Percentiles rank a stretch among this genome's conserved stretches.
Conservation (phyloP, 2,329 filamentous ascomycete genomes). For the Aspergillus neotritici region DNA sequence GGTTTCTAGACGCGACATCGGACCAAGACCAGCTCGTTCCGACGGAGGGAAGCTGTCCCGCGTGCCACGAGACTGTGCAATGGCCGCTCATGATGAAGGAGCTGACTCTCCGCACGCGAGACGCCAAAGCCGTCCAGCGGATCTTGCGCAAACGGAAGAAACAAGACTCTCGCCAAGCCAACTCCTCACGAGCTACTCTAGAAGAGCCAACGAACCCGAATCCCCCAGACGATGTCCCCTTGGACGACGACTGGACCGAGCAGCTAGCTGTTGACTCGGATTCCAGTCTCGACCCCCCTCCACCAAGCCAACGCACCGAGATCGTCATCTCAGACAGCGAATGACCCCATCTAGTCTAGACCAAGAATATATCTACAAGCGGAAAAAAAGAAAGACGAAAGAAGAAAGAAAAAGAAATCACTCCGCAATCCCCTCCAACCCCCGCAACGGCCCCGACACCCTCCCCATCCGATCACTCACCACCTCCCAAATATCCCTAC, state of each 20-base stretch:
- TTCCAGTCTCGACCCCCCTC: conserved; percentile 14
- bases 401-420: background rate
- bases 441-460: conserved; percentile 33
- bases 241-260: conserved; percentile 33
- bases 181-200: background rate
- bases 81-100: conserved; percentile 83
- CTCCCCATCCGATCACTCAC: conserved; percentile 27
- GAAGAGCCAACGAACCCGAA: conserved; percentile 6
- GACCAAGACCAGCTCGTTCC: conserved; percentile 54
- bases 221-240: conserved; percentile 18
- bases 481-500: conserved; percentile 32
- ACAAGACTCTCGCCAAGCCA: conserved; percentile 9
- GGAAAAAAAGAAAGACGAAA: no score
- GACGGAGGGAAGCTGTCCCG: conserved; percentile 62
- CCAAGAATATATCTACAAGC: no score
- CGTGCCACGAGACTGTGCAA: conserved; percentile 55
- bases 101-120: conserved; percentile 66
- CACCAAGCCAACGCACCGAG: conserved; percentile 16
- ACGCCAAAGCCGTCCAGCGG: conserved; percentile 59
- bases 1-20: conserved; percentile 44
- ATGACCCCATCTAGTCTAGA: conserved; percentile 22
- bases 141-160: conserved; percentile 57
- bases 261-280: conserved; percentile 23
- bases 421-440: conserved; percentile 25
- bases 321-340: conserved; percentile 54